Base-by-base conservation (phyloP, 352 stramenopile genomes). In the Phytophthora brassicae region DNA sequence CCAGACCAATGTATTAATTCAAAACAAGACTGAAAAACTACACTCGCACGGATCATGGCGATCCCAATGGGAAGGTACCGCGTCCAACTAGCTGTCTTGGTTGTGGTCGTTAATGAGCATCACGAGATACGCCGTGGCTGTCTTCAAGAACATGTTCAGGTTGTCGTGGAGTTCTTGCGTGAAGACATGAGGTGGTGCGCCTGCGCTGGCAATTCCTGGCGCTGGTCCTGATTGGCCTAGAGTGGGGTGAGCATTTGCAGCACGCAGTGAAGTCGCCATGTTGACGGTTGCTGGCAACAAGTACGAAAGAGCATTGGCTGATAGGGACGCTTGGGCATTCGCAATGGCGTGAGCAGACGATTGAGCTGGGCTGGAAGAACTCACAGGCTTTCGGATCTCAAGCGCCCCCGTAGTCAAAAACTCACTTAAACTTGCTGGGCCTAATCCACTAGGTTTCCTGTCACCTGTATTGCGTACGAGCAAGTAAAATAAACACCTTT, bases 141-240 rank as follows among this genome's bases (percentile, higher is more conserved):
- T 77, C 47, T 77, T 77, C 60, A 77, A 36, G 43, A 77, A 77
- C 65, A 64, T 66, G 54, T 77, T 77, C 41, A 77, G 55, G 33
- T 77, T 77, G 52, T 77, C 64, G 43, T 61, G 64, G 19, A 77
- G 43, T 48, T 77, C 64, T 50, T 68, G 38, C 11, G 60, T 74
- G 41, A 77, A 71, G 53, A 68, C 64, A 11, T 48, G 55, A 2
- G 44, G 47, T 6, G 19, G 12, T 6, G n/a, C 44, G 42, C 38
- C 12, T n/a, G 29, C 19, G 4, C 19, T 35, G 46, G 20, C n/a
- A 35, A 51, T 36, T 13, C 22, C 48, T 11, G 36, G 35, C 38
- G 24, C 43, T 28, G 33, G 11, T 4, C 13, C 39, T 35, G 52
- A 28, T 44, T 43, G 4, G 0, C 22, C 33, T 2, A 19, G 17